Base-by-base conservation (phyloP, 2,329 filamentous ascomycete species). In the Fusarium sp. region DNA sequence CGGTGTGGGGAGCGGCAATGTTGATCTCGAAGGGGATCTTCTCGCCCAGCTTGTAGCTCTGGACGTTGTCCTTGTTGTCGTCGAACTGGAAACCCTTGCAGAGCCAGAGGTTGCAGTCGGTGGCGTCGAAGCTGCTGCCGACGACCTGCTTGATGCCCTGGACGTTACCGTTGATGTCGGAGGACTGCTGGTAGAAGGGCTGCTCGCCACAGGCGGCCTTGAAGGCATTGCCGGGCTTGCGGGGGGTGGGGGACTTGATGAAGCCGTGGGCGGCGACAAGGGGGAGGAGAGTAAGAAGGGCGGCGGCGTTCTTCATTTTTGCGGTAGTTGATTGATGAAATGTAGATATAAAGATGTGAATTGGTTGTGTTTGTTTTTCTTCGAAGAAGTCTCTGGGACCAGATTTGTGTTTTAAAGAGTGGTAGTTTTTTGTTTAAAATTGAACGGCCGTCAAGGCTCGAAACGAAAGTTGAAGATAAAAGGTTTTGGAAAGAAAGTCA, bases 51-150 rank as follows among this genome's bases (percentile, higher is more conserved):
- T 73, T 71, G 72, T 79, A 84, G 39, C 72, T 76, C 72, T 84
- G 82, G 7, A 84, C 78, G 20, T 75, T 78, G 56, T 75, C 75
- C 23, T 64, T 67, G 75, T 84, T 84, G 74, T 85, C 82, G 22
- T 75, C 80, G 62, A 83, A 82, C 20, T 77, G 75, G 71, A 81
- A 80, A 13, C 83, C 82, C 61, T 81, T 81, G 79, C 83, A 85
- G 55, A 84, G 80, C 66, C 79, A 80, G 40, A 83, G 71, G 62
- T 82, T 78, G 76, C 81, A 78, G 30, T 65, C 53, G 51, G 67
- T 49, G 54, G 70, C 45, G 51, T 75, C 62, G 39, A 75, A 65
- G 71, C 56, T 37, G 48, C 39, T 35, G 33, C 69, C 71, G 33
- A 73, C 73, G 39, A 77, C 73, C 68, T 79, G 77, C 57, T 71